Conservation (phyloP, 345 rosid genomes). For the Salix viminalis region DNA sequence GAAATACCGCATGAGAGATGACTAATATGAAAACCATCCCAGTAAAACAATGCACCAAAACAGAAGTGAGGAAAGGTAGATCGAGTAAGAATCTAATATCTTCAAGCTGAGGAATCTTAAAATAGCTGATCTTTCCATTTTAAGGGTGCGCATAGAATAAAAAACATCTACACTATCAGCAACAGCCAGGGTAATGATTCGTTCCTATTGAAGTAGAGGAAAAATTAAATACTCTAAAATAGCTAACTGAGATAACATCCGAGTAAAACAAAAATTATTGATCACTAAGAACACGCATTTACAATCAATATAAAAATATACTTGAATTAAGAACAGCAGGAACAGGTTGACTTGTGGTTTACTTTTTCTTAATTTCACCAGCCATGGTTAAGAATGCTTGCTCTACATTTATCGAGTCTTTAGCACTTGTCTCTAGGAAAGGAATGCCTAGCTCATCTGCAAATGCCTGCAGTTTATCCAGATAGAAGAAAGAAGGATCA, state of each 20-base stretch:
- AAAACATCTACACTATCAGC: background rate
- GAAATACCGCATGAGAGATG: background rate
- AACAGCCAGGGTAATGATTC: background rate
- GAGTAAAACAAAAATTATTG: background rate
- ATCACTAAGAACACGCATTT: background rate
- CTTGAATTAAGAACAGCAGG: background rate
- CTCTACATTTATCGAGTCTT: slow-evolving; percentile 75
- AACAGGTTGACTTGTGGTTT: slow-evolving; percentile 2
- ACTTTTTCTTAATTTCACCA: slow-evolving; percentile 73
- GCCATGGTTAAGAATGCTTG: slow-evolving; percentile 85
- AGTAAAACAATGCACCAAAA: background rate
- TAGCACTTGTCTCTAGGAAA: slow-evolving; percentile 83
- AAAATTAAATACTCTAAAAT: background rate
- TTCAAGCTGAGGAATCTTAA: background rate
- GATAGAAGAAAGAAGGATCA: slow-evolving; percentile 13
- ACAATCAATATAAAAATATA: background rate
- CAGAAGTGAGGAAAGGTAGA: background rate
- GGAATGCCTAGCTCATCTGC: slow-evolving; percentile 82
- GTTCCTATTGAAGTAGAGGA: background rate
- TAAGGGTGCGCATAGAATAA: background rate
- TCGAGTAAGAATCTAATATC: background rate
- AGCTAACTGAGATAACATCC: background rate
- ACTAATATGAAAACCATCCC: background rate
- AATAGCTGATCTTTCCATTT: background rate
- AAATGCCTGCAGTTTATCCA: slow-evolving; percentile 45